Evolutionary conservation across 75 land plant genomes (phyloP), one percentile per base, ranked within the genome.

Genomic region (Ceratopteris richardii): DNA sequence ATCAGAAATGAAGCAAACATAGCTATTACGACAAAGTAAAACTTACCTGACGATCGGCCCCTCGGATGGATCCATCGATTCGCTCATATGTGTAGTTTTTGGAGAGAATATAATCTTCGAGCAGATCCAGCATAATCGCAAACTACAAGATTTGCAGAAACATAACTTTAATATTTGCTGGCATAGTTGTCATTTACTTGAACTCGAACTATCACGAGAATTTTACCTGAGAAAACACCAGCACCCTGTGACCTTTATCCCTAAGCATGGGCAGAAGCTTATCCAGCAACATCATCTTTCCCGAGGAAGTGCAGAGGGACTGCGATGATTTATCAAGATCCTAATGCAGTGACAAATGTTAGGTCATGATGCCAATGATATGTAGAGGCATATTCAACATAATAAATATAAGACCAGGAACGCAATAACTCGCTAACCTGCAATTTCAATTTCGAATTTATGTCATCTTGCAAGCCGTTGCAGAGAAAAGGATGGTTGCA

Each of bases 401-500:
- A n/a, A n/a, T n/a, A n/a, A n/a, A n/a, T n/a, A n/a, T n/a, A n/a
- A n/a, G n/a, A n/a, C n/a, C n/a, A n/a, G n/a, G n/a, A n/a, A n/a
- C n/a, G n/a, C n/a, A 33, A 4, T 33, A 33, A 9, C 7, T 33
- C 37, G 9, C 37, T 33, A 33, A 33, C 37, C 9, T 33, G 37
- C 37, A 33, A 33, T 33, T 33, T 33, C 9, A 46, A 30, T 56
- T 68, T 68, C 6, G 66, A 39, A 29, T 17, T 18, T 26, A 68
- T 50, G 42, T 30, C 65, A 17, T 61, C 71, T 61, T 68, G 66
- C 24, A 68, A 54, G 9, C 71, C 71, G 17, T 68, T 23, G 42
- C 71, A 68, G 17, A 61, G 44, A 46, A 68, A 68, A 23, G 71
- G 71, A 42, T 68, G 71, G 39, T 68, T 68, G 62, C 71, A 68